A percentile compares a stretch with the other conserved stretches of the same genome.
Conservation (phyloP, 495 filamentous ascomycete genomes). For the Tuber brumale region DNA sequence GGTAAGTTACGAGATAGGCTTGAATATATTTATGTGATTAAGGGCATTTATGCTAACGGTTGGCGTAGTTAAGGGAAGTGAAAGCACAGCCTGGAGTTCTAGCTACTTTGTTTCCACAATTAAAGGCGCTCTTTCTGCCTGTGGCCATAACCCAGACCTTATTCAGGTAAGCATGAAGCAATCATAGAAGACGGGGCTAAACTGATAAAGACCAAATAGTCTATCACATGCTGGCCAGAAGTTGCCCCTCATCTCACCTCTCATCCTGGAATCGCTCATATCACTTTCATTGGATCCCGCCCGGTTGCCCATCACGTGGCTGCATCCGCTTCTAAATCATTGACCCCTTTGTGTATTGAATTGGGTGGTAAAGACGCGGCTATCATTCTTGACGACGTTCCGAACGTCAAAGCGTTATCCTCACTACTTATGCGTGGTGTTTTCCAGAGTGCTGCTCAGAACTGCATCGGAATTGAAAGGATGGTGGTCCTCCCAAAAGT, state of each 20-base stretch:
- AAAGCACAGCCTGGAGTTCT: conserved; percentile 87
- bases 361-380: conserved; percentile 93
- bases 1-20: conserved; percentile 13
- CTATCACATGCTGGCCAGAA: conserved; percentile 76
- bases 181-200: background rate
- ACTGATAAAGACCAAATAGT: conserved; percentile 33
- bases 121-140: conserved; percentile 68
- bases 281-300: conserved; percentile 96
- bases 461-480: conserved; percentile 95
- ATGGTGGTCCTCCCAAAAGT: conserved; percentile 69
- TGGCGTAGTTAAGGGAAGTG: conserved; percentile 68
- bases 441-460: conserved; percentile 96
- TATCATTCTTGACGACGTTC: conserved; percentile 76
- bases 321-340: conserved; percentile 69
- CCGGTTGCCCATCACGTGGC: conserved; percentile 84
- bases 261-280: conserved; percentile 73
- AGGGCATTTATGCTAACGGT: conserved; percentile 9
- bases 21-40: background rate
- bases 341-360: conserved; percentile 81
- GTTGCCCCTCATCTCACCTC: conserved; percentile 76
- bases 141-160: conserved; percentile 74
- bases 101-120: conserved; percentile 71
- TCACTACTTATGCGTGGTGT: conserved; percentile 82
- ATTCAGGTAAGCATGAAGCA: conserved; percentile 52
- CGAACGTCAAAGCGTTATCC: conserved; percentile 57